phyloP scores from a whole-genome alignment of 208 protist genomes.

The Leishmania turanica region DNA sequence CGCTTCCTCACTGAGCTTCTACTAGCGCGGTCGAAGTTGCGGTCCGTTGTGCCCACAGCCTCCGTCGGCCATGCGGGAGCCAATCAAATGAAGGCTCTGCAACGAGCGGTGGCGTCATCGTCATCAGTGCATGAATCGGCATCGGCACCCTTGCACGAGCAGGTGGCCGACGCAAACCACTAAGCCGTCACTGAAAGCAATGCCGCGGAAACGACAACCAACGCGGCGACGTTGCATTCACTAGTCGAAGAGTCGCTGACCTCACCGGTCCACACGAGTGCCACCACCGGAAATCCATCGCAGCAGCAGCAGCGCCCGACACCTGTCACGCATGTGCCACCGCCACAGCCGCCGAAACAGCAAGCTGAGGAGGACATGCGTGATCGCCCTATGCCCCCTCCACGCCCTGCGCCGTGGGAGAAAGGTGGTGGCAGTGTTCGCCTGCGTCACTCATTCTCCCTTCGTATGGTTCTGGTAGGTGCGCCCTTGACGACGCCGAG shows the following conservation, averaged over 20 bases:
- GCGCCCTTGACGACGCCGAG: constrained; percentile 4
- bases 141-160: neutral
- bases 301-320: neutral
- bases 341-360: neutral
- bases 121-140: neutral
- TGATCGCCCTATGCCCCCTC: neutral
- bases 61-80: neutral
- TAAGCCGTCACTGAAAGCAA: neutral
- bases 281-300: neutral
- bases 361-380: neutral
- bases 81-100: neutral
- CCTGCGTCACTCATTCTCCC: constrained; percentile 15
- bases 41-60: neutral
- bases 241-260: neutral
- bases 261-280: neutral
- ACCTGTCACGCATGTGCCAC: neutral
- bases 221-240: neutral
- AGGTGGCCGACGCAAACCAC: neutral
- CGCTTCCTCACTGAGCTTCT: neutral
- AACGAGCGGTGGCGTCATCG: neutral
- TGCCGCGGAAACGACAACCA: neutral
- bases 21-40: neutral
- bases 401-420: constrained; percentile 5
- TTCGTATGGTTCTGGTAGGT: constrained; percentile 22
- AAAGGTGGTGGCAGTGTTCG: constrained; percentile 23